Evolutionary conservation across 306 rosid species (phyloP).

Genomic region (Malus sieversii): DNA sequence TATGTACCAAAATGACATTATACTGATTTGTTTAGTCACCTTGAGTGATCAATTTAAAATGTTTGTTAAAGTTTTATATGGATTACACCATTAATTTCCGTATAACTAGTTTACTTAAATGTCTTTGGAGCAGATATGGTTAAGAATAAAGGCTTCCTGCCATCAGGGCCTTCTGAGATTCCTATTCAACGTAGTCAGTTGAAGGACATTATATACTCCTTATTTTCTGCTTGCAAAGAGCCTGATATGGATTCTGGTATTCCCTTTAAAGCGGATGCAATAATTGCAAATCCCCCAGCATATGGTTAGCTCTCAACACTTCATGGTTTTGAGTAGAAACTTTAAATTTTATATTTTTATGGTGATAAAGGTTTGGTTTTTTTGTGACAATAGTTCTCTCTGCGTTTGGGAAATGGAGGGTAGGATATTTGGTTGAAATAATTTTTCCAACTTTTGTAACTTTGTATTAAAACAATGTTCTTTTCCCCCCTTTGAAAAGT

Average conservation of each 20-base stretch:
- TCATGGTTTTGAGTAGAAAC: neutral
- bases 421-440: neutral
- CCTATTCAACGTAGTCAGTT: conserved; percentile 86
- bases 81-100: conserved; percentile 1
- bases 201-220: conserved; percentile 78
- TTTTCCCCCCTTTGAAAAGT: neutral
- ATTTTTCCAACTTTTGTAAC: neutral
- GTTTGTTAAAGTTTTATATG: conserved; percentile 10
- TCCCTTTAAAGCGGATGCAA: conserved; percentile 80
- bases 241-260: conserved; percentile 76
- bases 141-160: conserved; percentile 95
- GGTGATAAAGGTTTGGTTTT: neutral
- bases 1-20: conserved; percentile 45
- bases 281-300: conserved; percentile 97
- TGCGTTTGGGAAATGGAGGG: neutral
- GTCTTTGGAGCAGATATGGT: conserved; percentile 71
- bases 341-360: neutral
- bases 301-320: conserved; percentile 54
- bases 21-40: conserved; percentile 10
- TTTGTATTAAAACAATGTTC: neutral
- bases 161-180: conserved; percentile 98
- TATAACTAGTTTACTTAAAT: neutral
- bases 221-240: conserved; percentile 90
- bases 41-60: neutral
- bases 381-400: neutral